Evolutionary conservation across 2,329 filamentous ascomycete species (phyloP).

Genomic region (Xylaria hypoxylon): DNA sequence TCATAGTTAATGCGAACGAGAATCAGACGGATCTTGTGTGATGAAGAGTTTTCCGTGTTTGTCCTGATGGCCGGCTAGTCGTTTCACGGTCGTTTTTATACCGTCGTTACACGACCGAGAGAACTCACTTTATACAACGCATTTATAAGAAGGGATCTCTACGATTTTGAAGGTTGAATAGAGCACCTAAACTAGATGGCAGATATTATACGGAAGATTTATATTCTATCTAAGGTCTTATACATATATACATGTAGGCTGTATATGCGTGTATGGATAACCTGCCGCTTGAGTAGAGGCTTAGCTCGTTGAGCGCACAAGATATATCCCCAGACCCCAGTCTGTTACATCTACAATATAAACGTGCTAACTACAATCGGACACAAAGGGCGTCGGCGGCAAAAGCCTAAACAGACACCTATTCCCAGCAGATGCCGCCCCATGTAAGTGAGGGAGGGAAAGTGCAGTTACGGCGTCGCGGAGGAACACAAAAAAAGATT

Average conservation of each 20-base stretch:
- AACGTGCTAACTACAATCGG: slow-evolving; percentile 7
- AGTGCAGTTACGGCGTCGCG: background rate
- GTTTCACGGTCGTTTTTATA: background rate
- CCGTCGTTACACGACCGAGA: too few relatives aligned
- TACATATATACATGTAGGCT: background rate
- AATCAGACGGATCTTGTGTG: background rate
- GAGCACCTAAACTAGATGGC: background rate
- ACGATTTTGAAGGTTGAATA: background rate
- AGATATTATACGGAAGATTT: background rate
- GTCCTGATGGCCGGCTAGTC: background rate
- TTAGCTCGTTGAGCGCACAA: background rate
- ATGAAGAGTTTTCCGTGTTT: background rate
- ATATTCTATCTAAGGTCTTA: background rate
- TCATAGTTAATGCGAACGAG: background rate
- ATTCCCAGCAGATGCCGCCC: background rate
- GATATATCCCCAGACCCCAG: background rate
- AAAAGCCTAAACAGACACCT: background rate
- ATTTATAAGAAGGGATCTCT: background rate
- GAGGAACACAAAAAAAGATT: background rate
- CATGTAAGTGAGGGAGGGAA: background rate
- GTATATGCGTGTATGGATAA: background rate
- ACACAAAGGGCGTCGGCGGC: background rate
- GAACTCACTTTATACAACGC: too few relatives aligned
- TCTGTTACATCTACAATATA: background rate
- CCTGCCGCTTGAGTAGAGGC: too few relatives aligned